Conservation (phyloP, 2,329 filamentous ascomycete species). For the Claviceps digitariae region DNA sequence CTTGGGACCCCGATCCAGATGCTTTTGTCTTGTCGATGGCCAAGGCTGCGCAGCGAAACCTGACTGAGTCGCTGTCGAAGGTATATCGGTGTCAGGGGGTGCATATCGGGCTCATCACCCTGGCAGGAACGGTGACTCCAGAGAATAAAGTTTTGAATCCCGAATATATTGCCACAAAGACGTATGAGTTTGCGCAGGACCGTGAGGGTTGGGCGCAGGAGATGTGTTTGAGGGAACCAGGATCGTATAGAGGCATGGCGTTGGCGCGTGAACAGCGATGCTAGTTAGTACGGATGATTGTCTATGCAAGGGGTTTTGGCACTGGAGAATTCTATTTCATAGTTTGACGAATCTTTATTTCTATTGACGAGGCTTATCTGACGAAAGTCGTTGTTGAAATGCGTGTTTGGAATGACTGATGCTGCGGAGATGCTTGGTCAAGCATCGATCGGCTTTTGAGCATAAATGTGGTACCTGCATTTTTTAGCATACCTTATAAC, state of each 20-base stretch:
- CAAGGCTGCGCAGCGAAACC: slow-evolving; percentile 37
- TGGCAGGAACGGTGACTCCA: slow-evolving; percentile 23
- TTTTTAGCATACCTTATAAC: background rate
- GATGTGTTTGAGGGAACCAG: background rate
- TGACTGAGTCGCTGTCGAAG: slow-evolving; percentile 29
- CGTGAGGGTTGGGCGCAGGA: slow-evolving; percentile 1
- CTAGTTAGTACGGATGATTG: background rate
- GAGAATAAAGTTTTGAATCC: slow-evolving; percentile 7
- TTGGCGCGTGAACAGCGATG: background rate
- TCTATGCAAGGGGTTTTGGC: background rate
- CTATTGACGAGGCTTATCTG: background rate
- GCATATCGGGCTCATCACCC: slow-evolving; percentile 31
- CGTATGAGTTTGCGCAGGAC: slow-evolving; percentile 8
- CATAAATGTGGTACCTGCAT: background rate
- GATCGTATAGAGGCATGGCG: background rate
- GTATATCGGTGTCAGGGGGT: slow-evolving; percentile 26
- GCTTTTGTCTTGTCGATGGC: slow-evolving; percentile 35
- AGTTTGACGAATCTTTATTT: background rate
- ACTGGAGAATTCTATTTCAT: background rate
- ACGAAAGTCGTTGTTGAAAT: background rate
- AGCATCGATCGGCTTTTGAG: background rate
- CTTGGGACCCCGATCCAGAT: slow-evolving; percentile 29
- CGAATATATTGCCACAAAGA: slow-evolving; percentile 8
- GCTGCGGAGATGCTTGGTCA: background rate
- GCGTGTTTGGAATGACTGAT: background rate